A percentile compares a stretch with the other conserved stretches of the same genome.
Conservation (phyloP, 768 basidiomycete species). For the Inosperma sp. region DNA sequence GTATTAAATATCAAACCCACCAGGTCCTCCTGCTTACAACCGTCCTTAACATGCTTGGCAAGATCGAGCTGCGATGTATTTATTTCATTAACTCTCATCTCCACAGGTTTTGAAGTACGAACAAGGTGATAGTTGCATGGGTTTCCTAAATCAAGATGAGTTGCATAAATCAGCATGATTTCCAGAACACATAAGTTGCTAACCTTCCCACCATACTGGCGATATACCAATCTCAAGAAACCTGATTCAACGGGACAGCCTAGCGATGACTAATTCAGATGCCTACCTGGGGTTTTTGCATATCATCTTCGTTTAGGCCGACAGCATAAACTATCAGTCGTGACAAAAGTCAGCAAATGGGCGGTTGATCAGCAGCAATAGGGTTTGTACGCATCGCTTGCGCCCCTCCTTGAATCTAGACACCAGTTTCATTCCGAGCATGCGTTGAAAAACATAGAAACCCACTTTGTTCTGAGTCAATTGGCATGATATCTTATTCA, state of each 20-base stretch:
- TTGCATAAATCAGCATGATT: neutral
- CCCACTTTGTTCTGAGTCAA: constrained; percentile 73
- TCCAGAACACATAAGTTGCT: constrained; percentile 8
- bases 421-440: neutral
- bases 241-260: neutral
- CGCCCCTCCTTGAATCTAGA: constrained; percentile 58
- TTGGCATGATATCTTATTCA: constrained; percentile 73
- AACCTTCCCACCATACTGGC: constrained; percentile 90
- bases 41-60: constrained; percentile 74
- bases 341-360: neutral
- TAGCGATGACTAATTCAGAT: neutral
- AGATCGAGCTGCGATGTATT: constrained; percentile 61
- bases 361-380: neutral
- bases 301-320: constrained; percentile 72
- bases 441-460: neutral
- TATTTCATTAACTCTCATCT: neutral
- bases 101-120: constrained; percentile 19
- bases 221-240: constrained; percentile 72
- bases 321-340: constrained; percentile 64
- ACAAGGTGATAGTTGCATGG: constrained; percentile 84
- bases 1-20: constrained; percentile 84
- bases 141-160: constrained; percentile 49
- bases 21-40: constrained; percentile 74
- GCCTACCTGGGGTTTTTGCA: constrained; percentile 76
- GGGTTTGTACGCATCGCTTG: constrained; percentile 70